A percentile compares a stretch with the other conserved stretches of the same genome.
Evolutionary conservation across 371 early-diverging fungal species (phyloP).

Genomic region (Fennellomyces sp.): DNA sequence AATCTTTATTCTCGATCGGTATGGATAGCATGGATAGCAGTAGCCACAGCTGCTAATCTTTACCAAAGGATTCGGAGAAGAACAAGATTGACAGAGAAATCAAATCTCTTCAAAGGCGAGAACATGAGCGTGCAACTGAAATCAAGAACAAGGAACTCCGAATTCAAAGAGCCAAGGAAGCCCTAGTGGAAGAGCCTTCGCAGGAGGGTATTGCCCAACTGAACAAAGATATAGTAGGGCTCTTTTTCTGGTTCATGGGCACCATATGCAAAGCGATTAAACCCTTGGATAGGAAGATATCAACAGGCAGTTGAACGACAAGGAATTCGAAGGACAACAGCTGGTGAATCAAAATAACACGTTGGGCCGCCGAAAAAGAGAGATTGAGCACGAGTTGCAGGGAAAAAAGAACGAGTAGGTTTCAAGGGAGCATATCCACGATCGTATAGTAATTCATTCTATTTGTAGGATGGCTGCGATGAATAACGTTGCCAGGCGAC

Average conservation of each 20-base stretch:
- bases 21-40: too few relatives aligned
- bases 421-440: too few relatives aligned
- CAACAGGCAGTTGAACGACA: background rate
- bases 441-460: too few relatives aligned
- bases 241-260: background rate
- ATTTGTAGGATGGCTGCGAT: constrained; percentile 12
- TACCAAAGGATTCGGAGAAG: too few relatives aligned
- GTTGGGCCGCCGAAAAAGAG: background rate
- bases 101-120: background rate
- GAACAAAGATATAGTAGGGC: background rate
- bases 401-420: constrained; percentile 29
- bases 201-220: background rate
- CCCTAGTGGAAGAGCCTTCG: background rate
- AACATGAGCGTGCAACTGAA: background rate
- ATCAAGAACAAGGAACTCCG: background rate
- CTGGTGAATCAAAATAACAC: background rate
- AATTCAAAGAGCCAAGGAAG: background rate
- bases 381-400: constrained; percentile 15
- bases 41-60: too few relatives aligned
- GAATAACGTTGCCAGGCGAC: constrained; percentile 50
- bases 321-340: background rate
- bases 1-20: too few relatives aligned
- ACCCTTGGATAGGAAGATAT: background rate
- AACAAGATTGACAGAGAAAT: background rate
- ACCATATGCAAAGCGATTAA: background rate